Evolutionary conservation across 2,329 filamentous ascomycete genomes (phyloP), one percentile per base, ranked within the genome.

Genomic region (Stromatinia cepivora): DNA sequence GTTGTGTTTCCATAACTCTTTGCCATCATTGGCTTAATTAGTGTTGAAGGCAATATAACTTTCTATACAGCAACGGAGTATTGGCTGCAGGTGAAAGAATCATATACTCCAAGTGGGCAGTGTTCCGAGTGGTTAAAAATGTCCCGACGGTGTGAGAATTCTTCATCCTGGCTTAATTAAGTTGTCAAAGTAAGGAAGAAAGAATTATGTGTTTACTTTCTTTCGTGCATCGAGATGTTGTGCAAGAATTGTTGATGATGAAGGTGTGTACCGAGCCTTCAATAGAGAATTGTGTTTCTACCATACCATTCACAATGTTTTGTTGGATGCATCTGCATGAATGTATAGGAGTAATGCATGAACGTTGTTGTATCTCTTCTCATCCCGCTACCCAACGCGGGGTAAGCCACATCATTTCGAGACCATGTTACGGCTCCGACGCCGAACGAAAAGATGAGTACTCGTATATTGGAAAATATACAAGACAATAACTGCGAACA

Each of bases 1-100:
- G 45, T 22, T 22, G 42, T 39, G 31, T 45, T 45, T 54, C 66
- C 10, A 46, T n/a, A 9, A 22, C 17, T 11, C 20, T 39, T 13
- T n/a, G 10, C 13, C n/a, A 4, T 52, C 31, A 53, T 62, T 53
- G 46, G 45, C 46, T 39, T 20, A 52, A 17, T 20, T 20, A 62
- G 42, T 53, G 56, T 61, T 66, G 20, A 39, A 67, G 66, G 20
- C 66, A 42, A 28, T 9, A 13, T 34, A 42, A 39, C 10, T 39
- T 25, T 50, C 22, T 22, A 10, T 52, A 50, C 45, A 42, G 34
- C 34, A 28, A 53, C 48, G 48, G n/a, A 36, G 31, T 15, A 36
- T 62, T 36, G 42, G 42, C 28, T 17, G 58, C 45, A 62, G 28
- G 25, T 3, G 22, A 11, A 58, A 25, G 22, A 31, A 5, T 25